Evolutionary conservation across 2,329 filamentous ascomycete species (phyloP).

Genomic region (Penicillium janthinellum): DNA sequence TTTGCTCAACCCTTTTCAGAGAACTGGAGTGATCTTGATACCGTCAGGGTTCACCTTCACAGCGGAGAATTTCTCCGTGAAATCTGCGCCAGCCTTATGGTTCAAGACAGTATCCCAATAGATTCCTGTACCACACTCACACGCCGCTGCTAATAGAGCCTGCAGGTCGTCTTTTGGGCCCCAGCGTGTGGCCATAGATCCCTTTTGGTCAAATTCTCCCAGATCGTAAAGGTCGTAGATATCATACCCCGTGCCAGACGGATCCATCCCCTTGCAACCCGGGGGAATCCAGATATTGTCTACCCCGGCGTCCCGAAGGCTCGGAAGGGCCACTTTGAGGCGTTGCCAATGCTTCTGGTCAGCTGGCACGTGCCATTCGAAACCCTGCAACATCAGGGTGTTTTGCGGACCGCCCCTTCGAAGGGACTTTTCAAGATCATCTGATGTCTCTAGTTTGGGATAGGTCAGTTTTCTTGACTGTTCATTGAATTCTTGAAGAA

Average conservation of each 20-base stretch:
- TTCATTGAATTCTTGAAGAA: not conserved
- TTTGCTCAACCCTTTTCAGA: no score
- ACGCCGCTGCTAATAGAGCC: constrained; percentile 54
- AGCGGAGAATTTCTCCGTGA: constrained; percentile 62
- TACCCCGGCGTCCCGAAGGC: constrained; percentile 62
- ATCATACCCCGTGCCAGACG: constrained; percentile 67
- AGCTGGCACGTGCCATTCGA: constrained; percentile 71
- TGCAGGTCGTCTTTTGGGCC: constrained; percentile 62
- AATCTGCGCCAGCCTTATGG: constrained; percentile 70
- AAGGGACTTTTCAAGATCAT: constrained; percentile 27
- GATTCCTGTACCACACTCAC: constrained; percentile 57
- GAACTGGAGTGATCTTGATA: not conserved
- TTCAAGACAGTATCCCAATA: constrained; percentile 74
- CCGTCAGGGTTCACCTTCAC: constrained; percentile 61
- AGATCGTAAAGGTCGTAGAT: constrained; percentile 71
- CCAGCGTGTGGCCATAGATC: constrained; percentile 67
- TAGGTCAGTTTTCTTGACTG: not conserved
- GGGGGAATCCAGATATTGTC: constrained; percentile 70
- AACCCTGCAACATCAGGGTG: constrained; percentile 65
- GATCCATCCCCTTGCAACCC: constrained; percentile 66
- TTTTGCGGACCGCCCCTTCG: constrained; percentile 36
- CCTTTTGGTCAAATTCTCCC: constrained; percentile 74
- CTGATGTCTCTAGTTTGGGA: constrained; percentile 24
- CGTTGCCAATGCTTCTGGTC: constrained; percentile 64
- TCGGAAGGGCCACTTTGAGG: constrained; percentile 55